These are phyloP conservation scores for Biscogniauxia sp. DNA, from an alignment of 2,329 filamentous ascomycete species.

Conservation along the genomic window DNA sequence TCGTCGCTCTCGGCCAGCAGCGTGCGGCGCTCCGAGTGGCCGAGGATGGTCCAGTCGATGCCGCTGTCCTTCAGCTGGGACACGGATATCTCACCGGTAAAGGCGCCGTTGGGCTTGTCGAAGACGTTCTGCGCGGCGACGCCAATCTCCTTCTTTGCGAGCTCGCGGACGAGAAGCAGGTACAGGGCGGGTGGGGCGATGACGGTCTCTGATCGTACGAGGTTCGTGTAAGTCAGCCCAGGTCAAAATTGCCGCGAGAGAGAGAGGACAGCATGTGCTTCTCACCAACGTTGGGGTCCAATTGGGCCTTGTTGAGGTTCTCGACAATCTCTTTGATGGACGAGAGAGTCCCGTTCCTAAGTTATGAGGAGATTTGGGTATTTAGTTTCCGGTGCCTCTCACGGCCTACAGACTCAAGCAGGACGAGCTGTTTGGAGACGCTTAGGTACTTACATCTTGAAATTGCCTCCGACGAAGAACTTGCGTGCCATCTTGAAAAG, in stretches of 20 bases:
- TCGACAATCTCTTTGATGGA: slow-evolving; percentile 88
- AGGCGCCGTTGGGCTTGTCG: slow-evolving; percentile 95
- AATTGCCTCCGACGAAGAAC: slow-evolving; percentile 98
- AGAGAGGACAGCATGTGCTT: slow-evolving; percentile 21
- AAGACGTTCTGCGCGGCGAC: slow-evolving; percentile 96
- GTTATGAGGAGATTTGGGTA: slow-evolving; percentile 13
- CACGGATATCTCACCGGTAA: slow-evolving; percentile 94
- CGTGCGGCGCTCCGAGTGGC: slow-evolving; percentile 92
- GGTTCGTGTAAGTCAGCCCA: slow-evolving; percentile 12
- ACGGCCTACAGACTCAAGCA: slow-evolving; percentile 15
- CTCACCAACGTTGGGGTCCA: slow-evolving; percentile 73
- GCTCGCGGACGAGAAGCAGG: slow-evolving; percentile 80
- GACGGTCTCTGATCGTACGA: slow-evolving; percentile 73
- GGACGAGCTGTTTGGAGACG: slow-evolving; percentile 24
- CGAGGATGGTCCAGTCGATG: slow-evolving; percentile 87
- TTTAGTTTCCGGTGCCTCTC: slow-evolving; percentile 5
- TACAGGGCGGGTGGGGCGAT: slow-evolving; percentile 89
- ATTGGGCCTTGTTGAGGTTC: slow-evolving; percentile 80
- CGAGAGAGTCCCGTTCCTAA: slow-evolving; percentile 88
- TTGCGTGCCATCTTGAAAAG: slow-evolving; percentile 78
- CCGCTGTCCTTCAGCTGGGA: slow-evolving; percentile 85
- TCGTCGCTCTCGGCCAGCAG: slow-evolving; percentile 84
- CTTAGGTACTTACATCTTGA: slow-evolving; percentile 78
- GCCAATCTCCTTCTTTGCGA: slow-evolving; percentile 71
- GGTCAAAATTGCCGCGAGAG: not conserved